Evolutionary conservation across 768 basidiomycete genomes (phyloP), one percentile per base, ranked within the genome.

Genomic region (Lenzites betulinus): DNA sequence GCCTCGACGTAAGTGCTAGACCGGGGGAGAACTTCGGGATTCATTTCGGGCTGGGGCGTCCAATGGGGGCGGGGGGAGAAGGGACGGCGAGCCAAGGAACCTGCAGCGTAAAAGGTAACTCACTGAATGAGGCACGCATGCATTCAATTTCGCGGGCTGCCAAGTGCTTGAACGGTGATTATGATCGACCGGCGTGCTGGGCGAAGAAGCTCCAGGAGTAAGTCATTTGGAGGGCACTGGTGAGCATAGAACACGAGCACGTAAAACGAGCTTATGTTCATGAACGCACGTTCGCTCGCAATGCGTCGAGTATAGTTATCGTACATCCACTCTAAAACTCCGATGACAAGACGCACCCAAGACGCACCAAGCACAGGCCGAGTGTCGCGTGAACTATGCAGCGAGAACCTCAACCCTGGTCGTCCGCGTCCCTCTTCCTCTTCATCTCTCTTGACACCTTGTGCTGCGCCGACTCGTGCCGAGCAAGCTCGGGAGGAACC

Each of bases 391-490:
- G 54, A 47, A 42, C 30, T 35, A 20, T 2, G 20, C 7, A 49
- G 26, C 23, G 9, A 30, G 13, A 11, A 12, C 26, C 43, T 67
- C 49, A 72, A 46, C 69, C 71, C 46, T 84, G 75, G 73, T 93
- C 92, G 26, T 94, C 92, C 49, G 80, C 89, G 26, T 94, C 92
- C 42, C 92, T 82, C 78, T 93, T 94, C 67, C 93, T 82, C 80
- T 95, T 97, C 95, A 96, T 97, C 75, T 96, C 95, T 69, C 88
- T 80, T 56, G 94, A 90, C 43, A 97, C 88, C 71, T 88, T 88
- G 71, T 94, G 92, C 74, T 93, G 92, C 6, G 95, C 94, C 0
- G 93, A 78, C 70, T 95, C 93, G 73, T 98, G 96, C 68, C 90
- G 88, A 13, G 92, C 93, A 57, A 98, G 78, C 70, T 98, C 95